Evolutionary conservation across 805 yeast genomes (phyloP), one percentile per base, ranked within the genome.

Genomic region (Cyberlindnera galapagoensis): DNA sequence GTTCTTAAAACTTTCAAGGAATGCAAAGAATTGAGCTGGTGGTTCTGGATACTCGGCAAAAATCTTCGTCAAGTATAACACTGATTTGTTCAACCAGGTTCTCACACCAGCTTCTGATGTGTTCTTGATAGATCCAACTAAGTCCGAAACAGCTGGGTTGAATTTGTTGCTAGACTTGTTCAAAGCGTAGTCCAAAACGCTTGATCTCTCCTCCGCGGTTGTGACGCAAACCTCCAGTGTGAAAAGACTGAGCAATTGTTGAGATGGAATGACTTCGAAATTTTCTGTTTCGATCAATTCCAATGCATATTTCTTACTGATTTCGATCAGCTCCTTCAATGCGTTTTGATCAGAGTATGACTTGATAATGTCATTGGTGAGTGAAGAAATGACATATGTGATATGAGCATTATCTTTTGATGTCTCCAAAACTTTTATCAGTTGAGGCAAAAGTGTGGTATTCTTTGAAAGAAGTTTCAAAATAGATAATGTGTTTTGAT

Each of bases 1-100:
- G 0, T 36, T 31, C 20, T 56, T 51, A 41, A 68, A 62, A 8
- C 49, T 39, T 1, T 37, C 6, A 26, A 70, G 50, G 35, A 67
- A 64, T 0, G 36, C 25, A 5, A 46, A 16, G 38, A 69, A 64
- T 7, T 50, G 45, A 1, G 34, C 36, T 0, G 47, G 26, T 5
- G 58, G 38, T 4, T 41, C 36, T 0, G 48, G 47, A 11, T 61
- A 52, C 44, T 79, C 83, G 2, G 88, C 76, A 39, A 80, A 63
- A 38, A 68, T 63, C 42, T 74, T 79, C 7, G 88, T 82, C 31
- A 79, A 62, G 46, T 71, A 78, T 6, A 83, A 51, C 38, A 71
- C 59, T 6, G 76, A 62, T 40, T 76, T 73, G 39, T 71, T 67
- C 24, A 74, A 40, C 90, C 90, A 81, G 2, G 53, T 44, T 12